These are phyloP conservation scores for Gautieria morchelliformis DNA, from an alignment of 768 basidiomycete species.

Conservation along the genomic window DNA sequence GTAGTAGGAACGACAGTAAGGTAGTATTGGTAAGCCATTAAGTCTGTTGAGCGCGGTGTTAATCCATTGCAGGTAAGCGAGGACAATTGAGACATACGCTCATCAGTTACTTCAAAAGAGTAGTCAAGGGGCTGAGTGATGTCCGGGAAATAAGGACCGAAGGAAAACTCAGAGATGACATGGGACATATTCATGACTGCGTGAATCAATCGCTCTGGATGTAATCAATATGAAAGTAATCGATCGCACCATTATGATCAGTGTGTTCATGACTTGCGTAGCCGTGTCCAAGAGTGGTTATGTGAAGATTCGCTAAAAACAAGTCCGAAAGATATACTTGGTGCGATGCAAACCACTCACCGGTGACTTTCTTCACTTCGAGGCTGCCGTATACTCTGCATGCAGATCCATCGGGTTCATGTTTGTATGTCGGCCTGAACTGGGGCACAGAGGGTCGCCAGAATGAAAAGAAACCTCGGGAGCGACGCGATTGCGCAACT, in stretches of 20 bases:
- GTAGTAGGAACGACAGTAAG: constrained; percentile 92
- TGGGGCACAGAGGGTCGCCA: constrained; percentile 28
- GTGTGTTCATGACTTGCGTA: constrained; percentile 84
- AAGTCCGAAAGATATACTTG: neutral
- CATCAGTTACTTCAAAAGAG: constrained; percentile 64
- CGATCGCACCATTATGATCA: constrained; percentile 65
- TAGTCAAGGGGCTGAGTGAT: constrained; percentile 93
- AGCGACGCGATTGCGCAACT: constrained; percentile 61
- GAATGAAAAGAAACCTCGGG: constrained; percentile 64
- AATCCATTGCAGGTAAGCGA: constrained; percentile 3
- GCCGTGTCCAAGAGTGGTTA: constrained; percentile 92
- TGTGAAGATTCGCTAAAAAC: constrained; percentile 74
- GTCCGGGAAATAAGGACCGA: constrained; percentile 92
- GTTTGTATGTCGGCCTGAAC: constrained; percentile 68
- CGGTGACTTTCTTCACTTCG: constrained; percentile 82
- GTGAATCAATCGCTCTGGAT: neutral
- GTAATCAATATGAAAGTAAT: neutral
- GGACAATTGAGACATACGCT: constrained; percentile 41
- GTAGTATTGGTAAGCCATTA: constrained; percentile 91
- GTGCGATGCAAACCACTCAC: constrained; percentile 24
- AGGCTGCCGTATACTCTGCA: constrained; percentile 84
- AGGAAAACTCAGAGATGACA: constrained; percentile 93
- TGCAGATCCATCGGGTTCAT: constrained; percentile 58
- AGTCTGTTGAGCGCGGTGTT: constrained; percentile 38
- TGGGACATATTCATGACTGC: constrained; percentile 95